Conservation (phyloP, 2,329 filamentous ascomycete species). For the Penicillium sp. region DNA sequence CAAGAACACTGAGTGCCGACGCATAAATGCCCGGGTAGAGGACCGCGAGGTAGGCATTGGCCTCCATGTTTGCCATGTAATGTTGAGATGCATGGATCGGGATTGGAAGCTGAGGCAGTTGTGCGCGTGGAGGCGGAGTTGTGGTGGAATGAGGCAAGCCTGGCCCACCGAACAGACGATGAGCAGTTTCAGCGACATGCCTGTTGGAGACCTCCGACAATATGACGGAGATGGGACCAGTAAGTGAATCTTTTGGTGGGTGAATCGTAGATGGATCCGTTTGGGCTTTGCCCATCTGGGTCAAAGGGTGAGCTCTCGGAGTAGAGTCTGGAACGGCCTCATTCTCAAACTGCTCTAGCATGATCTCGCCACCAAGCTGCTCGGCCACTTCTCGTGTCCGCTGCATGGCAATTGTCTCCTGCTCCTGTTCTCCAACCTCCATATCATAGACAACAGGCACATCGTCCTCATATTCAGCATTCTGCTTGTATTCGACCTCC, state of each 20-base stretch:
- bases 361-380: constrained; percentile 41
- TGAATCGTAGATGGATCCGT: constrained; percentile 72
- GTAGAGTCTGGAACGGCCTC: constrained; percentile 43
- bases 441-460: constrained; percentile 31
- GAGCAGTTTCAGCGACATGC: constrained; percentile 72
- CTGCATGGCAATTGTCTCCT: constrained; percentile 33
- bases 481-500: constrained; percentile 31
- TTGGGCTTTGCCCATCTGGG: constrained; percentile 70
- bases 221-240: constrained; percentile 68
- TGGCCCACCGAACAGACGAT: constrained; percentile 72
- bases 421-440: constrained; percentile 24
- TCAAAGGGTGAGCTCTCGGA: constrained; percentile 71
- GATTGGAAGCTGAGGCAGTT: constrained; percentile 58
- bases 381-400: constrained; percentile 41
- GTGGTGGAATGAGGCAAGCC: constrained; percentile 75
- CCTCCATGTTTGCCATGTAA: constrained; percentile 62
- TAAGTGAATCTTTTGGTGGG: constrained; percentile 69
- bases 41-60: constrained; percentile 58
- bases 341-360: constrained; percentile 45
- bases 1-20: constrained; percentile 55
- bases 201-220: constrained; percentile 68
- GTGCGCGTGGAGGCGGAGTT: constrained; percentile 58
- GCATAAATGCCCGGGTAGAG: constrained; percentile 64
- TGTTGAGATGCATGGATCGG: constrained; percentile 56
- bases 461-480: constrained; percentile 21